Evolutionary conservation across 2,329 filamentous ascomycete genomes (phyloP), one percentile per base, ranked within the genome.

Genomic region (Sporothrix protearum): DNA sequence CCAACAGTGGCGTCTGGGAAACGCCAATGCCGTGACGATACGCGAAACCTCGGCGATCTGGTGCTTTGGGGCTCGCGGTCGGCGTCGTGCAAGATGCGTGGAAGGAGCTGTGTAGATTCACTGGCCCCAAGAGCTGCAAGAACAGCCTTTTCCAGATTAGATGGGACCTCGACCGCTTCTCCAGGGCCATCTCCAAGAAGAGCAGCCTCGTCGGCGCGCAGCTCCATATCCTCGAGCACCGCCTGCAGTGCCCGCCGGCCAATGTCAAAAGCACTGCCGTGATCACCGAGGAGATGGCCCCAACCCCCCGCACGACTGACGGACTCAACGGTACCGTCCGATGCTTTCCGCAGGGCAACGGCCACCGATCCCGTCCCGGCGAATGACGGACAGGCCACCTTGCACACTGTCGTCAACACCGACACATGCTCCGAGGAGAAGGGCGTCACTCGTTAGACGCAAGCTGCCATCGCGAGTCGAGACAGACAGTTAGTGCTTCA

Each of bases 241-340:
- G 57, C 49, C 59, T 72, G 71, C 14, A 72, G 28, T 5, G 71
- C 71, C 16, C 71, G 71, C 67, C 68, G 63, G 59, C 71, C 71
- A 3, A 72, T 22, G 16, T 72, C 71, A 42, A 66, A 70, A 22
- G 71, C 71, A 22, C 71, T 72, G 47, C 71, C 71, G 5, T 72
- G 59, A 42, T 72, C 71, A 14, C 71, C 71, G 0, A 72, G 30
- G 10, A 72, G 39, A 19, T 72, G 59, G 7, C 71, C 71, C 71
- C 71, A 72, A 36, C 71, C 71, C 30, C 71, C 71, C 1, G 67
- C 68, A 7, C 71, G 71, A 16, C 71, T 53, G 25, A 69, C 59
- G 0, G 61, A 30, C 16, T 53, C 39, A 6, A 64, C 59, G 2
- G 59, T 22, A 0, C 39, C 55, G 4, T 51, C 33, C 25, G 57